These are phyloP conservation scores for Amanita pallidorosea DNA, from an alignment of 768 basidiomycete genomes.

Conservation along the genomic window DNA sequence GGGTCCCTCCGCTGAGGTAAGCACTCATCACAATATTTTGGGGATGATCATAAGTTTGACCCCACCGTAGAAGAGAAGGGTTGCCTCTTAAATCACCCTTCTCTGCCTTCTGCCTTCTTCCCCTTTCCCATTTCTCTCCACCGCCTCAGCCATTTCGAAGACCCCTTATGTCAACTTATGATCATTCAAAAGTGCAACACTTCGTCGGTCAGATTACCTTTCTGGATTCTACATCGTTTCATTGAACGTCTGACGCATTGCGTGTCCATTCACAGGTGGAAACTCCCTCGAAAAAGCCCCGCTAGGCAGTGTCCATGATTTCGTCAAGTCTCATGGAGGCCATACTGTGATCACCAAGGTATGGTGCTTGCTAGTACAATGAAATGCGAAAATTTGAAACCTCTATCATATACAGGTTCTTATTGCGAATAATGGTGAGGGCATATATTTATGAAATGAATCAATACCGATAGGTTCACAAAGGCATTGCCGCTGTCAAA, in stretches of 20 bases:
- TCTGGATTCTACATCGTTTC: constrained; percentile 4
- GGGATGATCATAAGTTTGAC: constrained; percentile 32
- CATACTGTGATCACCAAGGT: constrained; percentile 99
- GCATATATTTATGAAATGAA: neutral
- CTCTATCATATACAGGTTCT: constrained; percentile 60
- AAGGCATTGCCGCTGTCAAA: constrained; percentile 97
- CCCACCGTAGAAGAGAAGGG: constrained; percentile 20
- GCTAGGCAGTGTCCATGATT: constrained; percentile 74
- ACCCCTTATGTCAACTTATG: constrained; percentile 35
- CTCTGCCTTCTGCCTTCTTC: constrained; percentile 14
- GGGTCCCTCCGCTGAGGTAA: constrained; percentile 19
- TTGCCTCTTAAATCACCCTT: constrained; percentile 1
- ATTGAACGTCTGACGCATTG: constrained; percentile 7
- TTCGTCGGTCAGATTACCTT: constrained; percentile 31
- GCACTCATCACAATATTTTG: constrained; percentile 27
- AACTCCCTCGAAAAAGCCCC: constrained; percentile 84
- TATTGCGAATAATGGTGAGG: constrained; percentile 91
- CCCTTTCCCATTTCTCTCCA: constrained; percentile 7
- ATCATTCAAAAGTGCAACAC: constrained; percentile 45
- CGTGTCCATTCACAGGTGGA: constrained; percentile 51
- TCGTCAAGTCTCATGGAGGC: constrained; percentile 83
- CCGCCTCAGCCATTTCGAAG: constrained; percentile 9
- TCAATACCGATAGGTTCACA: constrained; percentile 11
- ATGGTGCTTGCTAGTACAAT: constrained; percentile 13
- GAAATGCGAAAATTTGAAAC: constrained; percentile 2